These are phyloP conservation scores for Syzygium aromaticum DNA, from an alignment of 345 rosid genomes.

Conservation along the genomic window DNA sequence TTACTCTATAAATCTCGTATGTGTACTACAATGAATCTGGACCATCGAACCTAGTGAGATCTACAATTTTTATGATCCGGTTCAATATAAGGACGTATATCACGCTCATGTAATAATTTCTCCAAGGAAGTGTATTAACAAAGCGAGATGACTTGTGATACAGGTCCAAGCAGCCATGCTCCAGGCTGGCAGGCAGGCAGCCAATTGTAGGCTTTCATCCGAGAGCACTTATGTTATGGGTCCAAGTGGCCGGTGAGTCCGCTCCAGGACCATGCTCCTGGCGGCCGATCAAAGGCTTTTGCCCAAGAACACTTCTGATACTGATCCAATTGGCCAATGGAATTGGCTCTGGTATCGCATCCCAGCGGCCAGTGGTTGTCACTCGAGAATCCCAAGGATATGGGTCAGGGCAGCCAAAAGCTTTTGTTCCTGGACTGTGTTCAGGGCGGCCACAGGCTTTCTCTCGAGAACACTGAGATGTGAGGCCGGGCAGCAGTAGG, in stretches of 20 bases:
- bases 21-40: neutral
- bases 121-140: neutral
- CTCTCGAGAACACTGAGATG: neutral
- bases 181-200: neutral
- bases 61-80: neutral
- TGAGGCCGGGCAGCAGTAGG: neutral
- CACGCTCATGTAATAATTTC: neutral
- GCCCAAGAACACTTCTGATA: neutral
- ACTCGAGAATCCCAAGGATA: neutral
- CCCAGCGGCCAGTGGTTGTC: neutral
- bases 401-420: neutral
- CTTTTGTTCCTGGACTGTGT: neutral
- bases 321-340: neutral
- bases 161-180: neutral
- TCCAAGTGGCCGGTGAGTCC: neutral
- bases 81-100: neutral
- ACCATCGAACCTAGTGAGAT: neutral
- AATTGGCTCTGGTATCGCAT: neutral
- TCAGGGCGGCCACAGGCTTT: neutral
- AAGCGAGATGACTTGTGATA: neutral
- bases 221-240: neutral
- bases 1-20: neutral
- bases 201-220: neutral
- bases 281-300: neutral
- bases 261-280: neutral